Evolutionary conservation across 805 yeast species (phyloP), one percentile per base, ranked within the genome.

Genomic region (Metschnikowia matae): DNA sequence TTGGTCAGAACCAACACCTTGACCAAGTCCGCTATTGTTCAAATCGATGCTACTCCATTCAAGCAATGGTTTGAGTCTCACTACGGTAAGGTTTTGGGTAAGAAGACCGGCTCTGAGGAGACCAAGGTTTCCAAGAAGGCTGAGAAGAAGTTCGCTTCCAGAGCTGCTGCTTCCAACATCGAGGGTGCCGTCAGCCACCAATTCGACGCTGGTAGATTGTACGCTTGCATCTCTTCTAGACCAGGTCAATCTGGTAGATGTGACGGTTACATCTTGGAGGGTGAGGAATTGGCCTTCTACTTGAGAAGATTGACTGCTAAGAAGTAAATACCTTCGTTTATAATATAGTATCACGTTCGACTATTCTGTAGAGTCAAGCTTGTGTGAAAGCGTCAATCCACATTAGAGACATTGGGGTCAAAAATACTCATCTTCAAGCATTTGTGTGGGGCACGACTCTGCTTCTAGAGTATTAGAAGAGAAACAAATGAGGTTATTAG

Each of bases 191-290:
- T 94, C 67, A 92, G 89, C 73, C 73, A 92, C 71, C 99, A 94
- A 84, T 94, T 94, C 87, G 85, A 86, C 78, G 90, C 98, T 68
- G 99, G 99, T 84, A 91, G 92, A 82, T 87, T 94, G 71, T 94
- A 94, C 84, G 99, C 99, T 78, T 83, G 82, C 77, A 89, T 94
- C 75, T 90, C 99, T 64, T 94, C 99, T 54, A 90, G 99, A 85
- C 99, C 99, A 78, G 99, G 99, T 80, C 99, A 94, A 85, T 87
- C 96, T 65, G 99, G 99, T 80, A 95, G 99, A 84, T 86, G 90
- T 82, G 99, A 94, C 78, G 99, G 99, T 81, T 94, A 94, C 95
- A 87, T 94, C 81, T 88, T 94, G 78, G 99, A 94, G 85, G 99
- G 99, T 82, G 99, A 94, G 78, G 99, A 94, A 83, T 89, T 94